phyloP scores from a whole-genome alignment of 257 asterid genomes.

The Solanum sejunctum region DNA sequence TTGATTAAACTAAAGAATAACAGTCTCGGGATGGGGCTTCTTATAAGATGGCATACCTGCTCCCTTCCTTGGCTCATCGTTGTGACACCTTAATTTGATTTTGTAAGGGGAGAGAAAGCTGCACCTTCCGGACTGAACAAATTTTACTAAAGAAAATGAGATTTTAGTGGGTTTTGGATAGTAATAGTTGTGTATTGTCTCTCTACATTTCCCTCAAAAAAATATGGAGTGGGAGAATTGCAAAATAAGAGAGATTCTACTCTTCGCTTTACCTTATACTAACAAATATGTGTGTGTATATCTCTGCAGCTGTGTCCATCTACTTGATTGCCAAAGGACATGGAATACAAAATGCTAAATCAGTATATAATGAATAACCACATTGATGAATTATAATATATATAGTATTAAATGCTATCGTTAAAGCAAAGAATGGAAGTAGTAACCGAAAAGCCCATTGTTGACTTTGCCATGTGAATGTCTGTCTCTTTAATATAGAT shows the following conservation, averaged over 20 bases:
- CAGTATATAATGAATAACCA: neutral
- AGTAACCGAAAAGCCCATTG: neutral
- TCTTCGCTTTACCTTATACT: neutral
- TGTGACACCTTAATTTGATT: too few relatives aligned
- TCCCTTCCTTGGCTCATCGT: too few relatives aligned
- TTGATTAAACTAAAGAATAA: too few relatives aligned
- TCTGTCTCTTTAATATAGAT: neutral
- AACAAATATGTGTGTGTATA: too few relatives aligned
- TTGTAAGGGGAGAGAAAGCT: neutral
- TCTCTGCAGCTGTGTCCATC: too few relatives aligned
- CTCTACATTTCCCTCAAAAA: neutral
- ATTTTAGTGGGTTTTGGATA: neutral
- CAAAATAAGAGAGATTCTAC: neutral
- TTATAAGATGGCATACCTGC: too few relatives aligned
- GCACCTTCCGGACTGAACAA: neutral
- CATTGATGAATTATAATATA: too few relatives aligned
- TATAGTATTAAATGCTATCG: neutral
- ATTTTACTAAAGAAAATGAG: neutral
- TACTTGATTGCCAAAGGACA: too few relatives aligned
- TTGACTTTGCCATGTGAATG: neutral
- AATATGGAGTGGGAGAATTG: neutral
- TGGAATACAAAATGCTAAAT: neutral
- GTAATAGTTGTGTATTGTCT: neutral
- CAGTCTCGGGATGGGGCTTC: too few relatives aligned
- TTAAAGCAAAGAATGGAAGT: neutral